A percentile compares a stretch with the other conserved stretches of the same genome.
phyloP scores from a whole-genome alignment of 2,329 filamentous ascomycete species.

The Phyllosticta citrichinensis region DNA sequence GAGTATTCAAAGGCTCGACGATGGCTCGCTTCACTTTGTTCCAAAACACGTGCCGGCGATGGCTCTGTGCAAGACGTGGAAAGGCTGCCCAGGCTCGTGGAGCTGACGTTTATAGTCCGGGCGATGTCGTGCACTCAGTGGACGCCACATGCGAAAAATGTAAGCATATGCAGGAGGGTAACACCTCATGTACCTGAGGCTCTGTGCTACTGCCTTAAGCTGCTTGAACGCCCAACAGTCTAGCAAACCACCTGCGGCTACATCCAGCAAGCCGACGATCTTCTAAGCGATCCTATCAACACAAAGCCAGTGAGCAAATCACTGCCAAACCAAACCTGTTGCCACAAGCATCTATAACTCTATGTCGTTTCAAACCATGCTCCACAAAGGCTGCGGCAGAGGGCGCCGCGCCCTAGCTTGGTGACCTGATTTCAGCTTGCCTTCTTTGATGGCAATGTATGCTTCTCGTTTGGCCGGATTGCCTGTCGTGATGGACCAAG shows the following conservation, averaged over 20 bases:
- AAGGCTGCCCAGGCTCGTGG: neutral
- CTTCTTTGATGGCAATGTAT: slow-evolving; percentile 63
- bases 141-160: neutral
- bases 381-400: slow-evolving; percentile 27
- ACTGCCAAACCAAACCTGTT: neutral
- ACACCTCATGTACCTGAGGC: neutral
- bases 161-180: neutral
- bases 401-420: slow-evolving; percentile 11
- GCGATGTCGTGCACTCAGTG: neutral
- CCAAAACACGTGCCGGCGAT: neutral
- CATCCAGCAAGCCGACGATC: neutral
- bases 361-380: slow-evolving; percentile 18
- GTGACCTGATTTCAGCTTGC: slow-evolving; percentile 20
- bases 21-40: neutral
- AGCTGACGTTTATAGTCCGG: neutral
- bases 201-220: neutral
- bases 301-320: neutral
- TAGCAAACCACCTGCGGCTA: neutral
- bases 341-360: neutral
- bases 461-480: slow-evolving; percentile 66
- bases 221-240: neutral
- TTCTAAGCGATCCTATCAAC: neutral
- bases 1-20: neutral
- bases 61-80: neutral
- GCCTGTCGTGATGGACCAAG: slow-evolving; percentile 66